Conservation (phyloP, 305 asterid genomes). For the Fraxinus platypoda region DNA sequence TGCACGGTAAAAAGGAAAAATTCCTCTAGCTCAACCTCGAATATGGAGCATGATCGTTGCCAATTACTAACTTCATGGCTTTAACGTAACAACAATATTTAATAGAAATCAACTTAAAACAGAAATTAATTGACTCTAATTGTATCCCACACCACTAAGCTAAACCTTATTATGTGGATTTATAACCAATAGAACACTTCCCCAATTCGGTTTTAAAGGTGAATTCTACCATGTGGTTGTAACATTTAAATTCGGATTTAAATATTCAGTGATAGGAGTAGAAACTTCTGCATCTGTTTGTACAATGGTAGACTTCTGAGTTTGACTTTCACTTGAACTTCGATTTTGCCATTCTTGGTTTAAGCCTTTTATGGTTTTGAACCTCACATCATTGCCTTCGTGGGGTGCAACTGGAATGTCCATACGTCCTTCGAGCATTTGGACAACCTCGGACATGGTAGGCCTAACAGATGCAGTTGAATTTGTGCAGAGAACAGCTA, state of each 20-base stretch:
- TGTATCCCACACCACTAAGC: not conserved
- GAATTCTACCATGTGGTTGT: not conserved
- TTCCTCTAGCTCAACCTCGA: too few relatives aligned
- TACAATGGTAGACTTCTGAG: slow-evolving; percentile 37
- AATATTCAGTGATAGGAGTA: not conserved
- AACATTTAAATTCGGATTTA: not conserved
- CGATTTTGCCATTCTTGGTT: slow-evolving; percentile 48
- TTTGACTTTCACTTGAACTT: slow-evolving; percentile 31
- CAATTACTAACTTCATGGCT: not conserved
- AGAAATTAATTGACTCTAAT: not conserved
- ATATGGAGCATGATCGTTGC: not conserved
- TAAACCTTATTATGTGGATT: not conserved
- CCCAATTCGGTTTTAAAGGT: not conserved
- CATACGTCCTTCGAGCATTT: slow-evolving; percentile 73
- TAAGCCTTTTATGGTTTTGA: slow-evolving; percentile 71
- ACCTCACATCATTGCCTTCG: slow-evolving; percentile 67
- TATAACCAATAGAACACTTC: not conserved
- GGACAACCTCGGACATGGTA: slow-evolving; percentile 74
- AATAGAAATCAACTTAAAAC: not conserved
- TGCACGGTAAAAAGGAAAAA: not conserved
- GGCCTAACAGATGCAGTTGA: slow-evolving; percentile 83
- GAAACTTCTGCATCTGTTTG: slow-evolving; percentile 34
- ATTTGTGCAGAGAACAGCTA: slow-evolving; percentile 74
- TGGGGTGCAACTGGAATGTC: slow-evolving; percentile 47
- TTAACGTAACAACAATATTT: not conserved